Base-by-base conservation (phyloP, 2,329 filamentous ascomycete genomes). In the Lasiodiplodia sp. region DNA sequence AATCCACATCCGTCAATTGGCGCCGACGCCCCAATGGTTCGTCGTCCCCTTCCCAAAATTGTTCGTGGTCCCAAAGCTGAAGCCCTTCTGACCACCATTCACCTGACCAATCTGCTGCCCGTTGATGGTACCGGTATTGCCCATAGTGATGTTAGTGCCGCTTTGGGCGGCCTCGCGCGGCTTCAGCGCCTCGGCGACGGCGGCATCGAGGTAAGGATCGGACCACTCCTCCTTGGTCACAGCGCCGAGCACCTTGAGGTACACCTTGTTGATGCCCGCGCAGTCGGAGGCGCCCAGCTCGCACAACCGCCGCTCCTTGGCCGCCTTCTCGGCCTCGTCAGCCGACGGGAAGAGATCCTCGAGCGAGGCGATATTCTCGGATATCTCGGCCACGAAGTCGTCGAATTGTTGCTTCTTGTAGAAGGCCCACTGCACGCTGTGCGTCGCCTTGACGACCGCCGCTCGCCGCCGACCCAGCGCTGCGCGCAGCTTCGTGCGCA, bases 391-490 rank as follows among this genome's bases (percentile, higher is more conserved):
- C 1, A 63, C 16, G 25, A 63, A 63, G 10, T 51, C 28, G 16
- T 51, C 21, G 23, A 51, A 37, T 4, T 49, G 40, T 3, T 63
- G 23, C 2, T 63, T 63, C 23, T 63, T 51, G 58, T 63, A 63
- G 2, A 63, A 31, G 0, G 58, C 40, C 58, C 58, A 63, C 58
- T 63, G 25, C 21, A 51, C 21, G 58, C 58, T 25, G 8, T 51
- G 12, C 12, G 16, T n/a, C 8, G 25, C 44, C 1, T 49, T 51
- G 8, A 18, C 16, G 1, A 47, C 3, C 12, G 14, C 12, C 11
- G 18, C 44, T 0, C 31, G 14, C 3, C 58, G 58, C 23, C 31
- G 47, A 2, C 14, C 7, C 38, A 63, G 8, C 0, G 11, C 21
- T 16, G 25, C 14, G 2, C 44, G 38, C 4, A 63, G 44, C 5